Evolutionary conservation across 2,329 filamentous ascomycete species (phyloP), one percentile per base, ranked within the genome.

Genomic region (Nothophoma quercina): DNA sequence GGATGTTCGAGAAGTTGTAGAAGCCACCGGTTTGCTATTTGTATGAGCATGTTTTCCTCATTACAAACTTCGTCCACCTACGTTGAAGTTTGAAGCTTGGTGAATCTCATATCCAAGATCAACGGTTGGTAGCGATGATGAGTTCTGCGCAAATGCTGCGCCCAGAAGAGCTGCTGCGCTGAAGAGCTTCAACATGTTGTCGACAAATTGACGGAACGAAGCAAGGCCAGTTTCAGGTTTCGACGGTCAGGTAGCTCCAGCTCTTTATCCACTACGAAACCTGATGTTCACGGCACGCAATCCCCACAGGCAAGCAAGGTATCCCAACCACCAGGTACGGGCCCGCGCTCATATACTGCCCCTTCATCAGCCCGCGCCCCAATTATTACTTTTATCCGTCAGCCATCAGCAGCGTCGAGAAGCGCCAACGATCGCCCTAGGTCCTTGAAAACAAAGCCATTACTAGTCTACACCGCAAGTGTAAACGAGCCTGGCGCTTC

Each of bases 1-100:
- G 78, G 55, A 85, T 83, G 59, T 85, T 84, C 44, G 72, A 78
- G 69, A 85, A 85, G 55, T 79, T 82, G 68, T 83, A 84, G 56
- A 79, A 73, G 18, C 72, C 67, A n/a, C 67, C 68, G 0, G 77
- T 70, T 51, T 71, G 63, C 75, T 73, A 38, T 15, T 8, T 13
- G 3, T 28, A 35, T 64, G 30, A 61, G 55, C n/a, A 26, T 7
- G 7, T 12, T 19, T 13, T 35, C 36, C 46, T 21, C 36, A 22
- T n/a, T 23, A 6, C 38, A 18, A 13, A n/a, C 1, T 39, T n/a
- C n/a, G 35, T 16, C 13, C 26, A 68, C 69, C 15, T 50, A 78
- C 76, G 68, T 81, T 81, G 61, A 77, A 77, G 10, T 65, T 64
- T 4, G 77, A 65, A 25, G 79, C 81, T 60, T 77, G 74, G 42